Evolutionary conservation across 805 yeast genomes (phyloP).

Genomic region (Saturnispora galanensis): DNA sequence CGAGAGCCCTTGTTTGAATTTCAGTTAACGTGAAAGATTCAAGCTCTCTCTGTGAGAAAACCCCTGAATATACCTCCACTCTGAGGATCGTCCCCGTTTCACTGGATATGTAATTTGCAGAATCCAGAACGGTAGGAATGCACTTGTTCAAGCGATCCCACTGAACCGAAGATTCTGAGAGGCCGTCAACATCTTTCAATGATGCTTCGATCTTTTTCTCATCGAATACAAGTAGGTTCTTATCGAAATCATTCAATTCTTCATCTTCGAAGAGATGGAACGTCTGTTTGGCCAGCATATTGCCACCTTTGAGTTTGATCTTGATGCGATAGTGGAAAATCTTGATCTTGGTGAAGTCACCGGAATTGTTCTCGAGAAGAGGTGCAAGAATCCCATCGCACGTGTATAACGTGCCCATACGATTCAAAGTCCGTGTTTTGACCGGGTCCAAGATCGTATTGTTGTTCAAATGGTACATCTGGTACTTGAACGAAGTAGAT

Average conservation of each 20-base stretch:
- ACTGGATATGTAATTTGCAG: constrained; percentile 37
- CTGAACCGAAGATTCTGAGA: constrained; percentile 1
- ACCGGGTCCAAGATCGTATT: constrained; percentile 1
- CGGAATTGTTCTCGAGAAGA: constrained; percentile 2
- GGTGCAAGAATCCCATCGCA: constrained; percentile 23
- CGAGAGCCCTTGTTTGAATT: constrained; percentile 43
- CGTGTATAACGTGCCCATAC: constrained; percentile 14
- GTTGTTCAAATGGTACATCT: constrained; percentile 13
- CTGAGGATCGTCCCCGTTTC: constrained; percentile 39
- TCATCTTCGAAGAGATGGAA: constrained; percentile 22
- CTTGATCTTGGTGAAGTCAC: constrained; percentile 13
- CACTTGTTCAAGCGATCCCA: constrained; percentile 10
- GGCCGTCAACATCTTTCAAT: constrained; percentile 4
- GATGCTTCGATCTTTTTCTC: background rate
- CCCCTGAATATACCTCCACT: constrained; percentile 43
- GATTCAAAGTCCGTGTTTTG: background rate
- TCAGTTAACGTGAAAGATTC: constrained; percentile 36
- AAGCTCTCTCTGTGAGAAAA: constrained; percentile 40
- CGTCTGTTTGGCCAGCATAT: constrained; percentile 15
- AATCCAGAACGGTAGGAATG: constrained; percentile 32
- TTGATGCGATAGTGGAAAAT: constrained; percentile 22
- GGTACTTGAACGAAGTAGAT: constrained; percentile 10
- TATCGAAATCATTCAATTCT: constrained; percentile 21
- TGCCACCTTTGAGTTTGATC: constrained; percentile 17
- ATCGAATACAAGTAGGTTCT: constrained; percentile 16